Conservation (phyloP, 306 rosid species). For the Arachis hypogaea region DNA sequence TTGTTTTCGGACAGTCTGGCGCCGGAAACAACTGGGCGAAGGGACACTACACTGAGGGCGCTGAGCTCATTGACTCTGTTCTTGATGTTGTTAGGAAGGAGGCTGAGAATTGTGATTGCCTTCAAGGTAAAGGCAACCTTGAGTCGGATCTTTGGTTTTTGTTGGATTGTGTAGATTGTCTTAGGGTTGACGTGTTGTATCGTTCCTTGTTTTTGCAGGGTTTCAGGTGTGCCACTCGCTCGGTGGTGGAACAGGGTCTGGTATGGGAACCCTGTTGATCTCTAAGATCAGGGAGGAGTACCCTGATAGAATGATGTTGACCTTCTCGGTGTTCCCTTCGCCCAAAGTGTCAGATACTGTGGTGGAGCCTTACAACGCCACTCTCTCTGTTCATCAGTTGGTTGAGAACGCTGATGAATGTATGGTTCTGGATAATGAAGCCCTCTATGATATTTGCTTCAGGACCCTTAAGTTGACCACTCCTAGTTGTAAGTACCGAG, state of each 20-base stretch:
- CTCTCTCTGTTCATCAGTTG: slow-evolving; percentile 65
- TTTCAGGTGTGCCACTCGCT: slow-evolving; percentile 64
- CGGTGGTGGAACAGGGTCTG: slow-evolving; percentile 69
- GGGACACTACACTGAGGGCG: slow-evolving; percentile 66
- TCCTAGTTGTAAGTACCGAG: slow-evolving; percentile 57
- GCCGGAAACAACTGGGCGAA: slow-evolving; percentile 73
- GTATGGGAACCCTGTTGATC: slow-evolving; percentile 62
- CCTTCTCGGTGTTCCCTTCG: slow-evolving; percentile 61
- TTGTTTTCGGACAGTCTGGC: slow-evolving; percentile 64
- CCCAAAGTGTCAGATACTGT: slow-evolving; percentile 67
- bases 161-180: not conserved
- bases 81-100: slow-evolving; percentile 65
- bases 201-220: slow-evolving; percentile 35
- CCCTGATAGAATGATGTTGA: slow-evolving; percentile 67
- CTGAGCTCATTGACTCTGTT: slow-evolving; percentile 62
- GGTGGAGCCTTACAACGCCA: slow-evolving; percentile 66
- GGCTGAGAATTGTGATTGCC: slow-evolving; percentile 66
- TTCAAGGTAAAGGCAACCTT: slow-evolving; percentile 47
- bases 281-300: slow-evolving; percentile 66
- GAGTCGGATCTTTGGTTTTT: not conserved
- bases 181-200: not conserved
- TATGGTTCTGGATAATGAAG: slow-evolving; percentile 66
- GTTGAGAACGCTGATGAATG: slow-evolving; percentile 71
- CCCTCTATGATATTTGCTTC: slow-evolving; percentile 62
- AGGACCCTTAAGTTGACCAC: slow-evolving; percentile 63